Evolutionary conservation across 192 early-diverging fungal genomes (phyloP), one percentile per base, ranked within the genome.

Genomic region (Coemansia reversa): DNA sequence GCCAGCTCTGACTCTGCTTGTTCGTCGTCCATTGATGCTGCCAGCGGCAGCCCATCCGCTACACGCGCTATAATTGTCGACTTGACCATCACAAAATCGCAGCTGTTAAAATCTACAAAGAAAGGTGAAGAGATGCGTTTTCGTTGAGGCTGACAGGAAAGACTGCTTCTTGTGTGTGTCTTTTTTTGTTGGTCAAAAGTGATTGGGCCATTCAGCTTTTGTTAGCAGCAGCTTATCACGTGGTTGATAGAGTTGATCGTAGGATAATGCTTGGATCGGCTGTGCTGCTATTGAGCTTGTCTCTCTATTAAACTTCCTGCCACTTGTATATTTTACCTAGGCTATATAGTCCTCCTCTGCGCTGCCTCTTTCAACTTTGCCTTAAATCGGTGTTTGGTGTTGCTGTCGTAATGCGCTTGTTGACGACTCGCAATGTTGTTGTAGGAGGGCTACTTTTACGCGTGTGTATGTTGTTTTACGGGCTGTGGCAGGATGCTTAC

Each of bases 11-110:
- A 86, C 73, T 92, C 89, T 23, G 83, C 77, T 83, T 87, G 76
- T 54, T 83, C 93, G 74, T 98, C 94, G 78, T 97, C 95, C 87
- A 97, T 94, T 19, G 91, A 93, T 12, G 94, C 94, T 27, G 96
- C 96, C 54, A 98, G 84, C 4, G 94, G 94, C 49, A 97, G 84
- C 5, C 93, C 94, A 83, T 98, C 96, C 7, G 89, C 86, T 29
- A 97, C 86, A 63, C 96, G 90, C 45, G 93, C 93, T 69, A 98
- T 96, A 67, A 95, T 89, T 33, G 94, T 95, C 20, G 94, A 90
- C 67, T 91, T 90, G 51, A 98, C 92, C 96, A 97, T 97, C 39
- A 16, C 39, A 14, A 45, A 45, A 16, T 11, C 14, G 3, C 14
- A 45, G 39, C 3, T 45, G 39, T 45, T 5, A 11, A 1, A 45